Evolutionary conservation across 1,284 basidiomycete species (phyloP).

Genomic region (Ustilago shanxiensis): DNA sequence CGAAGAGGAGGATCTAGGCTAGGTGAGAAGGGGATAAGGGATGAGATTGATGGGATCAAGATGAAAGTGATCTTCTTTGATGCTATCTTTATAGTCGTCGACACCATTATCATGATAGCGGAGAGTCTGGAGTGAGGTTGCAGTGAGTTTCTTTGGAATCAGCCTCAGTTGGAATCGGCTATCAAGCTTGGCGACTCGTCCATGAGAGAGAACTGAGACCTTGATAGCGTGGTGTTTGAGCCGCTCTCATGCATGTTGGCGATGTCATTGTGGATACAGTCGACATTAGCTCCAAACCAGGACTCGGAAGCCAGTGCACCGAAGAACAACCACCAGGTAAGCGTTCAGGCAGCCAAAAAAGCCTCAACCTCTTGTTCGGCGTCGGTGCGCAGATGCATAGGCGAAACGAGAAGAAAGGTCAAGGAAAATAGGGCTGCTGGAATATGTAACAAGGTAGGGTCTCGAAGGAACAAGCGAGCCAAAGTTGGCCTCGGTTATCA

Average conservation of each 20-base stretch:
- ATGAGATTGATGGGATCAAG: constrained; percentile 10
- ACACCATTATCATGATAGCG: neutral
- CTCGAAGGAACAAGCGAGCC: neutral
- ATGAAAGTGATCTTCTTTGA: neutral
- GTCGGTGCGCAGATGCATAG: constrained; percentile 3
- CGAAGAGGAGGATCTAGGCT: neutral
- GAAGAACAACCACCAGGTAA: neutral
- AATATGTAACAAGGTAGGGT: neutral
- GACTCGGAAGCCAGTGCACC: constrained; percentile 43
- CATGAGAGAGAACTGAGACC: neutral
- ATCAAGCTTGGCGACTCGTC: neutral
- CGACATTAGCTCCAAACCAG: constrained; percentile 1
- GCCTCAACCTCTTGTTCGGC: neutral
- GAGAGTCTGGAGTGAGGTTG: neutral
- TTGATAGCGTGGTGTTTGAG: constrained; percentile 14
- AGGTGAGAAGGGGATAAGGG: constrained; percentile 7
- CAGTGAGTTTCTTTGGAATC: no score
- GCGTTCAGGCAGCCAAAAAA: neutral
- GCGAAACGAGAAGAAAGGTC: constrained; percentile 10
- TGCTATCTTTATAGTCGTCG: constrained; percentile 32
- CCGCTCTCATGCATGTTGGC: neutral
- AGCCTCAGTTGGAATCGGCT: neutral
- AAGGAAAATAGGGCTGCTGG: no score
- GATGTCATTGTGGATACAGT: no score
- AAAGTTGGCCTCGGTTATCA: constrained; percentile 12